Conservation (phyloP, 176 grass and related monocot genomes). For the Musa schizocarpa region DNA sequence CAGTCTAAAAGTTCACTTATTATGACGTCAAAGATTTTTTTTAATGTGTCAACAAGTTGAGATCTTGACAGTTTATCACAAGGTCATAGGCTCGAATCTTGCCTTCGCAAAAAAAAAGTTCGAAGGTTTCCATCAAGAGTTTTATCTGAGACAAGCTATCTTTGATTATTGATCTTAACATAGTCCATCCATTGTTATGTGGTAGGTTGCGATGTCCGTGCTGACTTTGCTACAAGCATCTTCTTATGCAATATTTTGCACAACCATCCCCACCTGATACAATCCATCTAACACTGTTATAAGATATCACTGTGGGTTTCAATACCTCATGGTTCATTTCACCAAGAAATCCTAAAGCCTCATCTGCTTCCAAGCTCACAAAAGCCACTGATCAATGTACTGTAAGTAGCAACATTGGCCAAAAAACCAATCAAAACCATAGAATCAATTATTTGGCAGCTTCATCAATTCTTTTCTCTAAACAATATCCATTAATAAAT, state of each 20-base stretch:
- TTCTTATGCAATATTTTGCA: slow-evolving; percentile 8
- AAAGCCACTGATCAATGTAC: neutral
- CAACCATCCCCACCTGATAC: neutral
- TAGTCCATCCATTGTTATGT: neutral
- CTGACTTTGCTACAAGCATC: neutral
- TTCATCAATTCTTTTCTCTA: neutral
- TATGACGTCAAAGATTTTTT: neutral
- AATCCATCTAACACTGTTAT: slow-evolving; percentile 14
- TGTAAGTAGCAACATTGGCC: slow-evolving; percentile 8
- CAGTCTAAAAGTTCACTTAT: neutral
- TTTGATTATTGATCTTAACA: slow-evolving; percentile 3
- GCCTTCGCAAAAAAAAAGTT: no score
- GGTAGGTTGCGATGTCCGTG: neutral
- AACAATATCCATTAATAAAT: slow-evolving; percentile 6
- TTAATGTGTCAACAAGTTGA: no score
- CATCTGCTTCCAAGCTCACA: slow-evolving; percentile 3
- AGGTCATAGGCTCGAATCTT: no score
- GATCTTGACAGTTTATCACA: no score
- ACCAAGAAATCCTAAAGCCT: neutral
- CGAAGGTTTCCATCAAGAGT: neutral
- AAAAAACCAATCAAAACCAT: neutral
- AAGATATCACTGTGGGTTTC: slow-evolving; percentile 3
- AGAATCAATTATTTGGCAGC: neutral
- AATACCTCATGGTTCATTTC: slow-evolving; percentile 5
- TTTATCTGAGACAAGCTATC: neutral